These are phyloP conservation scores for Yamadazyma aaseri DNA, from an alignment of 1,139 yeast species.

Conservation along the genomic window DNA sequence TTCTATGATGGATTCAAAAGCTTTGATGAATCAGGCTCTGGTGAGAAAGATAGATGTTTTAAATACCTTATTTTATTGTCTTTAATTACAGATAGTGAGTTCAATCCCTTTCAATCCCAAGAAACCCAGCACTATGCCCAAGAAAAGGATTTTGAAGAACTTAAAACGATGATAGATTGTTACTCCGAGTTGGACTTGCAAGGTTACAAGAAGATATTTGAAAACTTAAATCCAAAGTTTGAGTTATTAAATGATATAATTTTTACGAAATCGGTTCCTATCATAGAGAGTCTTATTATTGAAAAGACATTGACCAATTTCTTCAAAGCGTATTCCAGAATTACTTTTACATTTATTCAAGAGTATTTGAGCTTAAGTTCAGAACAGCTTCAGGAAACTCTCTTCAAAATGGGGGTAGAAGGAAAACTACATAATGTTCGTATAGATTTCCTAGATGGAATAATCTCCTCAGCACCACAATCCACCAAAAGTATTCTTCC, in stretches of 20 bases:
- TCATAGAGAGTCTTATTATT: constrained; percentile 31
- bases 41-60: constrained; percentile 52
- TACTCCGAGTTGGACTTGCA: constrained; percentile 31
- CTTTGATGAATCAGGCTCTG: constrained; percentile 77
- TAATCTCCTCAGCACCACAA: constrained; percentile 14
- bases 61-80: constrained; percentile 65
- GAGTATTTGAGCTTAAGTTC: constrained; percentile 21
- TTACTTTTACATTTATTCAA: constrained; percentile 28
- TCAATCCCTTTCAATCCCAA: constrained; percentile 66
- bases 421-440: constrained; percentile 44
- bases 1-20: constrained; percentile 74
- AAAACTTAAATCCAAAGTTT: constrained; percentile 9
- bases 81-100: constrained; percentile 59
- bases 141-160: constrained; percentile 32
- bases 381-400: constrained; percentile 35
- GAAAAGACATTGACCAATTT: constrained; percentile 29
- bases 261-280: constrained; percentile 24
- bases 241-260: constrained; percentile 31
- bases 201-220: constrained; percentile 15
- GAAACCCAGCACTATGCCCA: constrained; percentile 51
- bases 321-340: constrained; percentile 28
- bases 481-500: constrained; percentile 15
- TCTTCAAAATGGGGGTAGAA: constrained; percentile 40
- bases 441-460: constrained; percentile 44
- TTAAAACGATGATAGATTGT: constrained; percentile 29